Evolutionary conservation across 495 filamentous ascomycete genomes (phyloP).

Genomic region (Penicillium dipodomyicola): DNA sequence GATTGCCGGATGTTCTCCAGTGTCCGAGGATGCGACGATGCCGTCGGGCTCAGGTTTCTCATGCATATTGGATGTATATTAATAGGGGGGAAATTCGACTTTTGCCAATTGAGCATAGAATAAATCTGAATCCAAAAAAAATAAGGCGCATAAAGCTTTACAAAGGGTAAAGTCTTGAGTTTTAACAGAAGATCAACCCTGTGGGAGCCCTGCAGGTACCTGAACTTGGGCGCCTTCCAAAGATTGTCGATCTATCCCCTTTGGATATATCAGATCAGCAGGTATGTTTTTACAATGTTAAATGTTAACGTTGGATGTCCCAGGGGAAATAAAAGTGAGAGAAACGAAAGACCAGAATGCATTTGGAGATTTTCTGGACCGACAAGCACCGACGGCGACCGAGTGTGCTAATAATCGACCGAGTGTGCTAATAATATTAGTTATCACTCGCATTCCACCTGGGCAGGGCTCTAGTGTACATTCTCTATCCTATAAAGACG

Average conservation of each 20-base stretch:
- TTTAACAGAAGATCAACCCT: not conserved
- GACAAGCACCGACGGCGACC: conserved; percentile 23
- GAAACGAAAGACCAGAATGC: not conserved
- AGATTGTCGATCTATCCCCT: not conserved
- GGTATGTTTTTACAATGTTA: not conserved
- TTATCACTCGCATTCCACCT: not conserved
- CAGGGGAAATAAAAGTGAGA: not conserved
- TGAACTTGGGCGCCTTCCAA: not conserved
- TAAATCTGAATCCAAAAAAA: not conserved
- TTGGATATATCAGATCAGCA: conserved; percentile 1
- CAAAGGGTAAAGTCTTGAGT: not conserved
- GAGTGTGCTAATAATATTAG: conserved; percentile 6
- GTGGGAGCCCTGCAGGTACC: not conserved
- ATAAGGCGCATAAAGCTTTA: not conserved
- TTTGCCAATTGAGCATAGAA: not conserved
- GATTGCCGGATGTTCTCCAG: conserved; percentile 5
- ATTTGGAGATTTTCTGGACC: conserved; percentile 12
- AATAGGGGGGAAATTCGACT: not conserved
- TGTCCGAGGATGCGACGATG: conserved; percentile 3
- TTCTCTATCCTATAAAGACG: not conserved
- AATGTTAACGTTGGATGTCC: not conserved
- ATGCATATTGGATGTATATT: conserved; percentile 5
- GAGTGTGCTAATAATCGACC: not conserved
- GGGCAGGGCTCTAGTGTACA: not conserved
- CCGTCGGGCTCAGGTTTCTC: conserved; percentile 1